Base-by-base conservation (phyloP, 2,329 filamentous ascomycete species). In the Botrytis tulipae region DNA sequence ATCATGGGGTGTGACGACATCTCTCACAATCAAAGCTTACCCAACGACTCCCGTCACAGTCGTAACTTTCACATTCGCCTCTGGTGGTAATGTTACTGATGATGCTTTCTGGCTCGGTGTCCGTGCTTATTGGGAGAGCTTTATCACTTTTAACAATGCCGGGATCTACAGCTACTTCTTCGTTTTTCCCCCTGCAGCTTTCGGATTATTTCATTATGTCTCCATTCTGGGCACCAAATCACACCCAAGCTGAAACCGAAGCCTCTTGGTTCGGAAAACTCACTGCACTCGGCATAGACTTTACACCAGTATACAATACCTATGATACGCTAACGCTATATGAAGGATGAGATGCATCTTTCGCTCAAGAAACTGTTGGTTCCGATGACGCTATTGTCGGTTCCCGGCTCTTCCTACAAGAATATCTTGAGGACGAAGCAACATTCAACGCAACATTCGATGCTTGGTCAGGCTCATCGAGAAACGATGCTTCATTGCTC, bases 1-100 rank as follows among this genome's bases (percentile, higher is more conserved):
- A 22, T 90, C 88, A 0, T 91, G 89, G 77, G 89, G 87, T 0
- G 84, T 91, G 1, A 84, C 91, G 29, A 85, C 85, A 1, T 88
- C 87, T 0, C 80, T 91, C 48, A 90, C 87, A 0, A 79, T 88
- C 25, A 85, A 86, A 74, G 86, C 86, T 0, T 83, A 85, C 0
- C 85, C 84, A 1, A 79, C 79, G 3, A 79, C 80, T 0, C 80
- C 80, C 0, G 82, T 82, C 1, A 76, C 80, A 4, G 80, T 82
- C 6, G 80, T 84, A 0, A 80, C 82, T n/a, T 86, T 85, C 22
- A 81, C 86, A 0, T 80, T 88, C 4, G 81, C 83, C 0, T 86
- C 84, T 32, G 83, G 86, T 70, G 81, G 86, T 4, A 83, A 82
- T 0, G 78, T 82, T 3, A 82, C 87, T 5, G 85, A 86, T 0